Evolutionary conservation across 2,329 filamentous ascomycete species (phyloP).

Genomic region (Coniochaeta sp.): DNA sequence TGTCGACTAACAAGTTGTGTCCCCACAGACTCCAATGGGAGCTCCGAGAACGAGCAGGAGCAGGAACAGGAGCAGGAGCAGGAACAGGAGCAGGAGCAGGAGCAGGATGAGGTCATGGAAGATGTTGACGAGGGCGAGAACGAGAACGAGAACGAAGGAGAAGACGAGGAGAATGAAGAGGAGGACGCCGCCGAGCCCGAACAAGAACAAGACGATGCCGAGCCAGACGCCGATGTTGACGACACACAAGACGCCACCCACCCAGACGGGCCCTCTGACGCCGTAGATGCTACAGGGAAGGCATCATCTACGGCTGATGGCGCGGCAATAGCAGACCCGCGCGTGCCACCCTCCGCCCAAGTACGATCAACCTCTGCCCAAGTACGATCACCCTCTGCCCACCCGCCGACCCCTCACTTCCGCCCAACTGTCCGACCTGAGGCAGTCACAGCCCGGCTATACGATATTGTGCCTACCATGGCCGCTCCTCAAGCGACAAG

Average conservation of each 20-base stretch:
- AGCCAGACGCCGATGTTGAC: conserved; percentile 31
- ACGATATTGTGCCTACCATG: conserved; percentile 96
- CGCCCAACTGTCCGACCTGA: conserved; percentile 67
- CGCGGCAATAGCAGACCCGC: conserved; percentile 29
- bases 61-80: no score
- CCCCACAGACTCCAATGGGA: conserved; percentile 29
- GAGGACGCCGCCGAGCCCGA: conserved; percentile 34
- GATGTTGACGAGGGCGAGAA: conserved; percentile 27
- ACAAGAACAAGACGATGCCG: conserved; percentile 24
- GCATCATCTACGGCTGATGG: neutral
- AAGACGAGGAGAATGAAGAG: no score
- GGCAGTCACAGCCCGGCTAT: conserved; percentile 69
- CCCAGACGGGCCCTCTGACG: neutral
- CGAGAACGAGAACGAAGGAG: no score
- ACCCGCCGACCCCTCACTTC: conserved; percentile 27
- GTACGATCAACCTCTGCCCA: no score
- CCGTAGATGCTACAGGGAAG: neutral
- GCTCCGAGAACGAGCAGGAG: conserved; percentile 45
- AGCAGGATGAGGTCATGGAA: conserved; percentile 54
- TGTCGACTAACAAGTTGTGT: neutral
- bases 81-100: no score
- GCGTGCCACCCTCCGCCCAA: conserved; percentile 18
- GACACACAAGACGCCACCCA: conserved; percentile 20
- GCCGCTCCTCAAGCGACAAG: conserved; percentile 93
- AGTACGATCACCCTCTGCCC: conserved; percentile 13